Evolutionary conservation across 2,329 filamentous ascomycete genomes (phyloP).

Genomic region (Pyricularia sp.): DNA sequence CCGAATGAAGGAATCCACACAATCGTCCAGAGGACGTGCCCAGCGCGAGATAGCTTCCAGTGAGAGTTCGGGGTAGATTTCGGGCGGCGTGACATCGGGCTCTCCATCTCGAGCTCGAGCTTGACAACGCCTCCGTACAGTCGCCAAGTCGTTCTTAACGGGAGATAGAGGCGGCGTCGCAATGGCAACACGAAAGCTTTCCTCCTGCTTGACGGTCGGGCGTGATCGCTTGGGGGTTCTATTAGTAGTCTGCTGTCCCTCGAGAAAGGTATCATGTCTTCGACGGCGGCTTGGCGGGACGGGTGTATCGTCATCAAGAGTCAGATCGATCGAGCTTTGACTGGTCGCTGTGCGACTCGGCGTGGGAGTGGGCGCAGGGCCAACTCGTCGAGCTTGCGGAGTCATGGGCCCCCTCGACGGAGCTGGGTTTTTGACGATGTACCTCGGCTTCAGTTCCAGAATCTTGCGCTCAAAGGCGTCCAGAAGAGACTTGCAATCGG

Average conservation of each 20-base stretch:
- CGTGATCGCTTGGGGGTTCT: constrained; percentile 8
- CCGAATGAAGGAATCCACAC: constrained; percentile 35
- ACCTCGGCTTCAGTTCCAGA: constrained; percentile 35
- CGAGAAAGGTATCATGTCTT: constrained; percentile 8
- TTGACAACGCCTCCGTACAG: not conserved
- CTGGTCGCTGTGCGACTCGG: not conserved
- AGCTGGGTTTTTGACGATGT: constrained; percentile 22
- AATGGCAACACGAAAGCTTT: constrained; percentile 6
- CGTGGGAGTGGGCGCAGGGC: not conserved
- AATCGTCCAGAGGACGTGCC: constrained; percentile 40
- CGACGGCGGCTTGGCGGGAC: constrained; percentile 8
- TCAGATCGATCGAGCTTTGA: not conserved
- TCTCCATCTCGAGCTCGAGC: constrained; percentile 33
- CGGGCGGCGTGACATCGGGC: constrained; percentile 47
- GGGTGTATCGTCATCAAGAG: constrained; percentile 5
- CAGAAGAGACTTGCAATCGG: constrained; percentile 35
- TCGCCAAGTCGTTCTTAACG: constrained; percentile 1
- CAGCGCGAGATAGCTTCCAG: constrained; percentile 49
- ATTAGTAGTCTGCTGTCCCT: constrained; percentile 5
- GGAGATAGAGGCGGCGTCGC: not conserved
- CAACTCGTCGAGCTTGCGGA: not conserved
- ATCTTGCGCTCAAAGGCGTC: constrained; percentile 40
- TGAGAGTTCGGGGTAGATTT: constrained; percentile 51
- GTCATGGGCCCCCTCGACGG: not conserved
- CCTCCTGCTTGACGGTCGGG: constrained; percentile 15